Conservation (phyloP, 257 asterid species). For the Capsicum chinense region DNA sequence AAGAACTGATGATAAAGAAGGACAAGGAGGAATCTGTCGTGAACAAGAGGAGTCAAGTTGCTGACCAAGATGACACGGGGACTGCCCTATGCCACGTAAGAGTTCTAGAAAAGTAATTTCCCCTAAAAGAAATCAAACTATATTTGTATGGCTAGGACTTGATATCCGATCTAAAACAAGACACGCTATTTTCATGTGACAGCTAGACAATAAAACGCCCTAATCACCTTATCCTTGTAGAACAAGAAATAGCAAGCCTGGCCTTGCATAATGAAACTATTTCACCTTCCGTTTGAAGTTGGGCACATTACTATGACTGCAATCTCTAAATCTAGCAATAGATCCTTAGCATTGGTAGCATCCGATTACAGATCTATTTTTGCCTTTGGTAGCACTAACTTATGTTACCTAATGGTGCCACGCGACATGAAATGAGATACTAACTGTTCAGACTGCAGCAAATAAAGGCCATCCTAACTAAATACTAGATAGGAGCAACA, state of each 20-base stretch:
- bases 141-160: neutral
- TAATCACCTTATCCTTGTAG: neutral
- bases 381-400: neutral
- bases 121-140: neutral
- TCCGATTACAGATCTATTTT: neutral
- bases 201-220: neutral
- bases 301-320: neutral
- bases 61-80: no score
- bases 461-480: neutral
- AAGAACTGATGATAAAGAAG: constrained; percentile 11
- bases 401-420: neutral
- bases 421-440: neutral
- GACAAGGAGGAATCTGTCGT: neutral
- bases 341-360: neutral
- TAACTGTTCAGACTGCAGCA: neutral
- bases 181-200: neutral
- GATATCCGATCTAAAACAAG: neutral
- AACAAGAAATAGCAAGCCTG: neutral
- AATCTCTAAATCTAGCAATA: neutral
- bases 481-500: no score
- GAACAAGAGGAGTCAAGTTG: no score
- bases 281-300: neutral
- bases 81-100: no score
- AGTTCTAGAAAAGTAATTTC: no score
- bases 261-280: neutral